Evolutionary conservation across 176 grass and related monocot genomes (phyloP), one percentile per base, ranked within the genome.

Genomic region (Melocanna baccifera): DNA sequence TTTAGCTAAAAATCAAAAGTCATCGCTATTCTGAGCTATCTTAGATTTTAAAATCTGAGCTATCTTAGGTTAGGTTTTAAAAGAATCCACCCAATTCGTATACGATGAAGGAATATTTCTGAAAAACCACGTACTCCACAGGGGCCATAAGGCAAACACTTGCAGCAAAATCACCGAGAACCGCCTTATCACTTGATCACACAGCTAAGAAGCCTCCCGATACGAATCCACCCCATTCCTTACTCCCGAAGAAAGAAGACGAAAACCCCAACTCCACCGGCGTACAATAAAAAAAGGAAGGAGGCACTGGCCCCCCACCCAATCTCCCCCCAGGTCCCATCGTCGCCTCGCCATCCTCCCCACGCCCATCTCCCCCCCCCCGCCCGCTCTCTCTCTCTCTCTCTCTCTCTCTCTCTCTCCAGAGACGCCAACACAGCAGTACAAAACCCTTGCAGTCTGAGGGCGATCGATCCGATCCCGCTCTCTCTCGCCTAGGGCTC

Each of bases 401-500:
- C 10, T 7, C 5, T 37, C 36, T 37, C 40, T 9, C 41, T 11
- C 1, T 62, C 55, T 79, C 82, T 84, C 81, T 75, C 81, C 11
- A 65, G 12, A 71, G 34, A 68, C 48, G 50, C 30, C 7, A 63
- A 46, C 45, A 37, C 66, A 64, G 55, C 43, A 78, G 19, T n/a
- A 41, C 57, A 82, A 90, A 86, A 77, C 78, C 88, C 73, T 77
- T 61, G 39, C 43, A 66, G 6, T 37, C 83, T 26, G 23, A n/a
- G 40, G 83, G 32, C 78, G 56, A 85, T 83, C 66, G 67, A 73
- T 86, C 76, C 45, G 45, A 40, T 16, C 56, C 66, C 64, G 7
- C 50, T 52, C 47, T 37, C 59, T 26, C 1, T 23, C 39, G 19
- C 64, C 63, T 62, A 29, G 51, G 62, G 71, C 65, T 74, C 69